Percentiles rank a stretch among this genome's conserved stretches.
phyloP scores from a whole-genome alignment of 2,329 filamentous ascomycete species.

The Capronia americana region DNA sequence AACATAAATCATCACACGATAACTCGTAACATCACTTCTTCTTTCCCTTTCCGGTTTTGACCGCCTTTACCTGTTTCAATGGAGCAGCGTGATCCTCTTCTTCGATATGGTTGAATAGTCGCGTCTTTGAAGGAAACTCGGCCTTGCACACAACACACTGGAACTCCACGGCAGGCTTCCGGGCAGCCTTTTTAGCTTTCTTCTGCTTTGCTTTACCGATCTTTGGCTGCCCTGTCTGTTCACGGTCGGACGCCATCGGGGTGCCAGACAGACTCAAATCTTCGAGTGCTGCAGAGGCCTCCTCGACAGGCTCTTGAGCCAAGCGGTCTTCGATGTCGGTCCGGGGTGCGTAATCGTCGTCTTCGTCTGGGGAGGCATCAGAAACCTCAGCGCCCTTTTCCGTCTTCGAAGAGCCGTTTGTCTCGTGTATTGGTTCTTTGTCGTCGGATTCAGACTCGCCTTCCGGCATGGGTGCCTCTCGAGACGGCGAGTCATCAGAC shows the following conservation, averaged over 20 bases:
- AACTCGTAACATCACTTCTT: slow-evolving; percentile 32
- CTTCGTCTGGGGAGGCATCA: slow-evolving; percentile 46
- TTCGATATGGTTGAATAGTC: slow-evolving; percentile 75
- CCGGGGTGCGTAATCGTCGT: slow-evolving; percentile 53
- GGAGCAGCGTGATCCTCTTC: slow-evolving; percentile 68
- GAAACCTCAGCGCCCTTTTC: slow-evolving; percentile 26
- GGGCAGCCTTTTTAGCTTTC: slow-evolving; percentile 57
- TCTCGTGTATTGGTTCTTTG: slow-evolving; percentile 3
- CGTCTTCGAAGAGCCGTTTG: slow-evolving; percentile 13
- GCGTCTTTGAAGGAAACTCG: slow-evolving; percentile 74
- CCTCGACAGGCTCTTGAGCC: slow-evolving; percentile 27
- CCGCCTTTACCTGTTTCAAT: slow-evolving; percentile 29
- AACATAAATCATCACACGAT: neutral
- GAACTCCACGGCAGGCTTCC: slow-evolving; percentile 52
- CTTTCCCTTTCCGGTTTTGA: slow-evolving; percentile 39
- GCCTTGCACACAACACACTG: slow-evolving; percentile 81
- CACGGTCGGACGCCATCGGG: slow-evolving; percentile 35
- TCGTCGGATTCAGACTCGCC: slow-evolving; percentile 8
- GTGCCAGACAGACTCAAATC: slow-evolving; percentile 35
- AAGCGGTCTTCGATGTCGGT: slow-evolving; percentile 51
- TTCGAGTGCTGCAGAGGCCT: slow-evolving; percentile 34
- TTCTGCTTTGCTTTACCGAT: slow-evolving; percentile 62
- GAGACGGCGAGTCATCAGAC: neutral
- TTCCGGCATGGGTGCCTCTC: neutral
- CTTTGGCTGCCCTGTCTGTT: slow-evolving; percentile 42